Conservation (phyloP, 352 stramenopile species). For the Globisporangium ultimum region DNA sequence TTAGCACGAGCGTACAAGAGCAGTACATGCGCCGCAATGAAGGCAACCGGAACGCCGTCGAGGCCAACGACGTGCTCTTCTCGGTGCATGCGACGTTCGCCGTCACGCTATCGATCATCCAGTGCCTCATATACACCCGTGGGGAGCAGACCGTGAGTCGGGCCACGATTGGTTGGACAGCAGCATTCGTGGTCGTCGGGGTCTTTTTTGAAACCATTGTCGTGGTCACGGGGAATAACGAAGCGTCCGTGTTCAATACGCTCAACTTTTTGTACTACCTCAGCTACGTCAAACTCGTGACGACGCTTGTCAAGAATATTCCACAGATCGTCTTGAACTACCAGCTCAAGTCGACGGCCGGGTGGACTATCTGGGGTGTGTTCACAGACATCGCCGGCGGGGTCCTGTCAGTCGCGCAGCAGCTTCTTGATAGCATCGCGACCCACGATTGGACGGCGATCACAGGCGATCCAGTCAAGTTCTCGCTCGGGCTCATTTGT, state of each 20-base stretch:
- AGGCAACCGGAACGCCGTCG: slow-evolving; percentile 81
- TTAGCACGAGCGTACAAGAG: slow-evolving; percentile 77
- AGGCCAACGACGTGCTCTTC: slow-evolving; percentile 94
- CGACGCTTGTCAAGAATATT: slow-evolving; percentile 95
- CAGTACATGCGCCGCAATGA: slow-evolving; percentile 83
- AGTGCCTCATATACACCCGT: slow-evolving; percentile 90
- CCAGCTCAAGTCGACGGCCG: slow-evolving; percentile 92
- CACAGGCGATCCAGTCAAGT: slow-evolving; percentile 95
- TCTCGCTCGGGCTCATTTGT: slow-evolving; percentile 92
- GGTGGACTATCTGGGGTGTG: slow-evolving; percentile 98
- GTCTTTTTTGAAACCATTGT: background rate
- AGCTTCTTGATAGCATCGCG: slow-evolving; percentile 90
- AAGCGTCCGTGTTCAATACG: slow-evolving; percentile 64
- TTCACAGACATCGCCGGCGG: slow-evolving; percentile 96
- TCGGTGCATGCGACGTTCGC: slow-evolving; percentile 91
- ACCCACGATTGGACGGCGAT: slow-evolving; percentile 94
- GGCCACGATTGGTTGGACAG: background rate
- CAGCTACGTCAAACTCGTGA: slow-evolving; percentile 93
- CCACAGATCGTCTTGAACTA: slow-evolving; percentile 96
- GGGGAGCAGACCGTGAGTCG: slow-evolving; percentile 49
- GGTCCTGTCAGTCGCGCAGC: slow-evolving; percentile 88
- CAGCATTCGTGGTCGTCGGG: background rate
- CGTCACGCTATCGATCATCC: slow-evolving; percentile 86
- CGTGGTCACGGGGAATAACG: background rate
- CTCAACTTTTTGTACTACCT: slow-evolving; percentile 93